Conservation (phyloP, 257 asterid species). For the Gardenia jasminoides region DNA sequence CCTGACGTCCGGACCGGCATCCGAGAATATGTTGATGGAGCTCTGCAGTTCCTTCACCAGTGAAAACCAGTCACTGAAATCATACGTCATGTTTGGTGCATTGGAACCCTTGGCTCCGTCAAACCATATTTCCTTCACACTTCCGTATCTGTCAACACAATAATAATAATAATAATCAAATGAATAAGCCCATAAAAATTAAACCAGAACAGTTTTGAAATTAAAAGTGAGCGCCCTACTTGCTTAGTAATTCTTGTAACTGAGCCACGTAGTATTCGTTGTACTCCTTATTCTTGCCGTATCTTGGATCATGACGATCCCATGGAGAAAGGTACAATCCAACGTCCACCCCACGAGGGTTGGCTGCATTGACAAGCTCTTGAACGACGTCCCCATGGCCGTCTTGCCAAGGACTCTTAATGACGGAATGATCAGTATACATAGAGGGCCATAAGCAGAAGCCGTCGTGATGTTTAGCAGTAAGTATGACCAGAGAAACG, state of each 20-base stretch:
- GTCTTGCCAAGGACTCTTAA: constrained; percentile 67
- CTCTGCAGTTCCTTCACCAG: constrained; percentile 87
- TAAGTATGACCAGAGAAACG: constrained; percentile 64
- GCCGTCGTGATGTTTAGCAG: constrained; percentile 95
- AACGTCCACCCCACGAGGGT: constrained; percentile 58
- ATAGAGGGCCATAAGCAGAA: constrained; percentile 95
- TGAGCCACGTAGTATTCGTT: constrained; percentile 92
- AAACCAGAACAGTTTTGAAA: neutral
- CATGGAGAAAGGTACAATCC: constrained; percentile 95
- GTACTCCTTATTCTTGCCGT: constrained; percentile 58
- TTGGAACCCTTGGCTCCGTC: constrained; percentile 93
- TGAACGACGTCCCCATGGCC: constrained; percentile 74
- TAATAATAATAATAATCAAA: too few relatives aligned
- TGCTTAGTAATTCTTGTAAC: constrained; percentile 74
- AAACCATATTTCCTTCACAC: constrained; percentile 82
- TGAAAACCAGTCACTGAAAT: constrained; percentile 79
- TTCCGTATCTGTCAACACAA: constrained; percentile 52
- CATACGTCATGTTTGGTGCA: constrained; percentile 80
- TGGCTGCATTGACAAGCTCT: constrained; percentile 62
- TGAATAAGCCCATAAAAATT: neutral
- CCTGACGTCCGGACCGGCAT: constrained; percentile 86
- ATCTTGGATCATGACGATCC: constrained; percentile 86
- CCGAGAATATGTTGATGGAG: constrained; percentile 83
- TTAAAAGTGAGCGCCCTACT: constrained; percentile 28
- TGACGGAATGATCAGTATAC: constrained; percentile 80